Percentiles rank a stretch among this genome's conserved stretches.
These are phyloP conservation scores for Penicillium pancosmium DNA, from an alignment of 495 filamentous ascomycete genomes.

Conservation along the genomic window DNA sequence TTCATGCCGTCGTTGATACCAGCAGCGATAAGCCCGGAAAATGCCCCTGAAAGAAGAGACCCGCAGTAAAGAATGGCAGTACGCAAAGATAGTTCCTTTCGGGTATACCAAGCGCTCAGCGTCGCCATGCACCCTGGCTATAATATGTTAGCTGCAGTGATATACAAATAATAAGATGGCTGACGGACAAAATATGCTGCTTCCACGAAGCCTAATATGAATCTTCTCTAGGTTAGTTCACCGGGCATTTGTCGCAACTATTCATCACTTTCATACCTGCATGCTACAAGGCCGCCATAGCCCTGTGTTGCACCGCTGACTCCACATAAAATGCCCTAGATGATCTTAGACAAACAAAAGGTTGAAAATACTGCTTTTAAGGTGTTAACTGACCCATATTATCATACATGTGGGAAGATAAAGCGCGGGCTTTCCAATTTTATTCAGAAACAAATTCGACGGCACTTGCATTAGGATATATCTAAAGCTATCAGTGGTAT, in stretches of 20 bases:
- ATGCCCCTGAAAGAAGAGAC: slow-evolving; percentile 54
- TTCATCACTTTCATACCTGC: slow-evolving; percentile 30
- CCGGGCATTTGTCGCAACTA: too few species aligned
- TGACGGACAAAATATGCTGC: neutral
- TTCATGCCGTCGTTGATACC: slow-evolving; percentile 31
- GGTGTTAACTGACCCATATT: slow-evolving; percentile 25
- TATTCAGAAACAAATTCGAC: slow-evolving; percentile 49
- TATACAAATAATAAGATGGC: neutral
- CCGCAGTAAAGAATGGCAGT: slow-evolving; percentile 57
- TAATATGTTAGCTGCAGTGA: neutral
- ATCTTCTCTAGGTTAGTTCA: neutral
- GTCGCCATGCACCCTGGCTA: slow-evolving; percentile 38
- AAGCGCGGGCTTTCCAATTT: slow-evolving; percentile 32
- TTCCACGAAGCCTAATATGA: neutral
- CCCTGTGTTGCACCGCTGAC: slow-evolving; percentile 24
- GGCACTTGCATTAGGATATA: slow-evolving; percentile 45
- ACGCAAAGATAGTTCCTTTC: slow-evolving; percentile 44
- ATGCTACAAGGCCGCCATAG: slow-evolving; percentile 44
- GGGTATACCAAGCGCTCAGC: slow-evolving; percentile 38
- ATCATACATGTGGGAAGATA: slow-evolving; percentile 48
- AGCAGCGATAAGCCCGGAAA: slow-evolving; percentile 27
- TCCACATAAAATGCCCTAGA: slow-evolving; percentile 36
- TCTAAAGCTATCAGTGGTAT: slow-evolving; percentile 14
- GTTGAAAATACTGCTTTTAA: slow-evolving; percentile 17
- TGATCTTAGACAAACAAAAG: neutral